These are phyloP conservation scores for Lasiodiplodia gonubiensis DNA, from an alignment of 2,329 filamentous ascomycete genomes.

Conservation along the genomic window DNA sequence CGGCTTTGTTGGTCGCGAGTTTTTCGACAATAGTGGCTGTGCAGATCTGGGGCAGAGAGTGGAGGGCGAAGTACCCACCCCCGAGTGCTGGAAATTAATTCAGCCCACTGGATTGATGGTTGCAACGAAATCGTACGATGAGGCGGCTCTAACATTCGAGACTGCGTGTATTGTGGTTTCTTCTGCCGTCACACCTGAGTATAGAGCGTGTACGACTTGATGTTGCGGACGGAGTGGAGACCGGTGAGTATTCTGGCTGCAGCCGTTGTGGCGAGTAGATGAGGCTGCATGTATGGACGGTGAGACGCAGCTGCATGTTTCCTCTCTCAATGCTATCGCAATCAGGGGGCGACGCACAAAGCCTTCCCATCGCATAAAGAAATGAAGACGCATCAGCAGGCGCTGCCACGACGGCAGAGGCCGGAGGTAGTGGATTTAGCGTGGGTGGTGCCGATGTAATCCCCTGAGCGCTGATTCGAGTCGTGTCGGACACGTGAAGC, in stretches of 20 bases:
- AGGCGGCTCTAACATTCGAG: neutral
- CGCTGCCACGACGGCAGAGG: constrained; percentile 16
- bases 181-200: constrained; percentile 7
- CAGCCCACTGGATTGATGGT: neutral
- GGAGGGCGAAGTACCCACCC: constrained; percentile 12
- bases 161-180: neutral
- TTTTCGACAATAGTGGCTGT: constrained; percentile 15
- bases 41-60: constrained; percentile 10
- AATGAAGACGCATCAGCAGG: constrained; percentile 20
- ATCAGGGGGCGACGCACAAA: neutral
- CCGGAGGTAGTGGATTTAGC: constrained; percentile 2
- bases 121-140: constrained; percentile 5
- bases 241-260: neutral
- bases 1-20: constrained; percentile 39
- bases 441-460: neutral
- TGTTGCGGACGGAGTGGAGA: neutral
- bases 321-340: constrained; percentile 5
- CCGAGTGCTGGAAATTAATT: neutral
- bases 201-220: neutral
- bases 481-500: constrained; percentile 15
- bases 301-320: constrained; percentile 5
- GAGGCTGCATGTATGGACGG: constrained; percentile 12
- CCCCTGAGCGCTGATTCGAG: constrained; percentile 13
- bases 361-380: constrained; percentile 11
- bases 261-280: constrained; percentile 14